These are phyloP conservation scores for Glutinoglossum americanum DNA, from an alignment of 495 filamentous ascomycete genomes.

Conservation along the genomic window DNA sequence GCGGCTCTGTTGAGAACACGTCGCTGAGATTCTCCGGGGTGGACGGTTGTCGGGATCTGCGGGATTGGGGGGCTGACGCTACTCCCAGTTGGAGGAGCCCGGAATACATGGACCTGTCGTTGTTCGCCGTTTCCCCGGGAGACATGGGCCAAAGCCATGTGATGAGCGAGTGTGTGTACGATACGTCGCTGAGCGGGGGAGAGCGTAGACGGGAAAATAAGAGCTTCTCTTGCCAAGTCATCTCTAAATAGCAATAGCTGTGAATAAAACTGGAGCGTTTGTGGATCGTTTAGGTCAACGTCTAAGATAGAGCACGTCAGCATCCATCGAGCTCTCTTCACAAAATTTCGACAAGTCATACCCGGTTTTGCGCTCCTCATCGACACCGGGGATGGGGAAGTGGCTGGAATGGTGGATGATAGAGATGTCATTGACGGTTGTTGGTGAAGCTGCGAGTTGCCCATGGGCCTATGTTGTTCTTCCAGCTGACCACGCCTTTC, in stretches of 20 bases:
- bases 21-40: conserved; percentile 48
- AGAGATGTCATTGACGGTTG: conserved; percentile 73
- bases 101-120: conserved; percentile 74
- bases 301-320: conserved; percentile 19
- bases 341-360: conserved; percentile 16
- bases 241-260: conserved; percentile 77
- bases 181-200: conserved; percentile 66
- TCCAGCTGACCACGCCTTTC: conserved; percentile 91
- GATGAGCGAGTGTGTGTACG: conserved; percentile 84
- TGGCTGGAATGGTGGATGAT: conserved; percentile 39
- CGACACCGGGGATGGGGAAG: conserved; percentile 51
- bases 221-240: conserved; percentile 48
- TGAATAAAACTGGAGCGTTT: conserved; percentile 70
- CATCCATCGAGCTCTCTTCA: background rate
- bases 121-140: conserved; percentile 72
- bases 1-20: conserved; percentile 79
- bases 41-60: conserved; percentile 28
- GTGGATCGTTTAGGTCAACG: conserved; percentile 79
- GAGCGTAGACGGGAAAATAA: conserved; percentile 63
- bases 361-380: conserved; percentile 39
- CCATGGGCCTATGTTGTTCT: conserved; percentile 75
- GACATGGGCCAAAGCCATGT: conserved; percentile 76
- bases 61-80: conserved; percentile 49
- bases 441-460: conserved; percentile 41
- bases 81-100: conserved; percentile 32